phyloP scores from a whole-genome alignment of 2,329 filamentous ascomycete species.

The Trichoderma oligosporum region DNA sequence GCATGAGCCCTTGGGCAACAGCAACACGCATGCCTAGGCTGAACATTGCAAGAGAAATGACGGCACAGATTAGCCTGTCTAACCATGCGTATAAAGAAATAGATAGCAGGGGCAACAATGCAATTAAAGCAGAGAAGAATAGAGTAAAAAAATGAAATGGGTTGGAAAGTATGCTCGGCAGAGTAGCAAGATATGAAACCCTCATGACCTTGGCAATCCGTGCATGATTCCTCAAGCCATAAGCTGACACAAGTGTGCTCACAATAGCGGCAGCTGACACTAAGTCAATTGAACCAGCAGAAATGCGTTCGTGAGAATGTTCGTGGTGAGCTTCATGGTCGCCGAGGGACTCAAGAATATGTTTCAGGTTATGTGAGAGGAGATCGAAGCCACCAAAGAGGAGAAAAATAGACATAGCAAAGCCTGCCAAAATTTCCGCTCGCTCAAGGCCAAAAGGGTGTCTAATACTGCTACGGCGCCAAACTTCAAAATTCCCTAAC shows the following conservation, averaged over 20 bases:
- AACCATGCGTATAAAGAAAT: constrained; percentile 78
- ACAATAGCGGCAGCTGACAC: constrained; percentile 77
- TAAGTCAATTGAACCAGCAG: constrained; percentile 73
- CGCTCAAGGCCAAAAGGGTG: constrained; percentile 93
- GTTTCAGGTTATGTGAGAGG: constrained; percentile 88
- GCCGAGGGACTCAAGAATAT: constrained; percentile 67
- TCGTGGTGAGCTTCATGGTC: constrained; percentile 68
- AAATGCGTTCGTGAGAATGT: constrained; percentile 62
- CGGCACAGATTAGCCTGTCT: constrained; percentile 74
- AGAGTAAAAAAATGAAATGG: constrained; percentile 93
- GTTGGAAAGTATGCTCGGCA: constrained; percentile 86
- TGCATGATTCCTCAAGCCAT: constrained; percentile 83
- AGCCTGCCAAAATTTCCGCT: constrained; percentile 89
- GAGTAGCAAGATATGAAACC: constrained; percentile 73
- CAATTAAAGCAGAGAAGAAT: constrained; percentile 74
- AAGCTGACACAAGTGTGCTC: constrained; percentile 80
- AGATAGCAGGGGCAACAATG: constrained; percentile 77
- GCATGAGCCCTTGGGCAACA: constrained; percentile 83
- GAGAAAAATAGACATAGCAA: constrained; percentile 91
- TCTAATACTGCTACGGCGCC: constrained; percentile 86
- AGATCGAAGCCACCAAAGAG: constrained; percentile 98
- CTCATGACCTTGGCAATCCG: constrained; percentile 90
- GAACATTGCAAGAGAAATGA: constrained; percentile 86
- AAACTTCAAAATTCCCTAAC: constrained; percentile 94
- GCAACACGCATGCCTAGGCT: constrained; percentile 78